Conservation (phyloP, 2,329 filamentous ascomycete genomes). For the Curvularia lunata region DNA sequence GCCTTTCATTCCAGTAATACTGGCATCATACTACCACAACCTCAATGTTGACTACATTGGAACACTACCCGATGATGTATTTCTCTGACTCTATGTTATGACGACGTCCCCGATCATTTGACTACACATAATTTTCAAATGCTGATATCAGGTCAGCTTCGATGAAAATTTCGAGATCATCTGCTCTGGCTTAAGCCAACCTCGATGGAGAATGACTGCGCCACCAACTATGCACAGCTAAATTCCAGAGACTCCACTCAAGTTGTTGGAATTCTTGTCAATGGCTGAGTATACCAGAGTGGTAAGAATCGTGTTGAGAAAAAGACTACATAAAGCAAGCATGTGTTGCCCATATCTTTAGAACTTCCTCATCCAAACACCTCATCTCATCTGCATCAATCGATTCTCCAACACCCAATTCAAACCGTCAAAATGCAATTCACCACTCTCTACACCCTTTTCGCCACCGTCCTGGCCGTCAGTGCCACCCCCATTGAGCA, state of each 20-base stretch:
- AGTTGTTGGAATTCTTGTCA: background rate
- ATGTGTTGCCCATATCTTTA: background rate
- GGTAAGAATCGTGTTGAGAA: too few species aligned
- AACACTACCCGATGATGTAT: background rate
- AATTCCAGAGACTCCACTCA: background rate
- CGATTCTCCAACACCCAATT: background rate
- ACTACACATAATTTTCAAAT: background rate
- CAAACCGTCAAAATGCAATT: slow-evolving; percentile 10
- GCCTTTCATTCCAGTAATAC: background rate
- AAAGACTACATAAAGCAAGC: background rate
- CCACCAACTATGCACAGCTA: background rate
- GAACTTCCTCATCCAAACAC: background rate
- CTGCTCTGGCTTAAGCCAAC: background rate
- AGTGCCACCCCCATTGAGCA: slow-evolving; percentile 9
- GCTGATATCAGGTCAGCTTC: slow-evolving; percentile 2
- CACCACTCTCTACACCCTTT: slow-evolving; percentile 6
- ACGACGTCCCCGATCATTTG: background rate
- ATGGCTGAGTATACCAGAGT: background rate
- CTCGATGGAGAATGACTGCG: background rate
- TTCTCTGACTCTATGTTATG: background rate
- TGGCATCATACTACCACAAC: background rate
- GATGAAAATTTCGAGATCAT: background rate
- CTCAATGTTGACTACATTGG: background rate
- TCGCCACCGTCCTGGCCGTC: slow-evolving; percentile 9
- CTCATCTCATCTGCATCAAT: background rate